Evolutionary conservation across 2,329 filamentous ascomycete genomes (phyloP).

Genomic region (Akanthomyces uredinophilus): DNA sequence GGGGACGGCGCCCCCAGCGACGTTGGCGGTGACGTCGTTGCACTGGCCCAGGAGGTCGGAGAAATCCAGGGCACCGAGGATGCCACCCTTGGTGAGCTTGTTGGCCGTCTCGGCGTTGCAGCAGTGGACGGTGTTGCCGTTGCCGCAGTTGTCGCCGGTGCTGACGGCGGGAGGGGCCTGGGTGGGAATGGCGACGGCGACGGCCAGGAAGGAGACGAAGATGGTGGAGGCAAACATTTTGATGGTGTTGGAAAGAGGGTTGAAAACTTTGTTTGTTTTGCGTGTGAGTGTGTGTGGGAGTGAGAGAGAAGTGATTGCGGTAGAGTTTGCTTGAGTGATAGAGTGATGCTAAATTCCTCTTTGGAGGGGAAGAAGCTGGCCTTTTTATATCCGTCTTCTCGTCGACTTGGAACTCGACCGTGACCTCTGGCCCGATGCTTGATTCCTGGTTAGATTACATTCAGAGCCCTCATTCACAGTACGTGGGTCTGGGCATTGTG

Average conservation of each 20-base stretch:
- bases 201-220: neutral
- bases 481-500: neutral
- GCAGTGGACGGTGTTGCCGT: neutral
- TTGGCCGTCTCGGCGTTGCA: neutral
- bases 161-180: neutral
- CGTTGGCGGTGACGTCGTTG: neutral
- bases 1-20: neutral
- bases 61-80: neutral
- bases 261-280: neutral
- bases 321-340: neutral
- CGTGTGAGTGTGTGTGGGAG: neutral
- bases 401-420: neutral
- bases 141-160: conserved; percentile 11
- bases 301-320: neutral
- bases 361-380: neutral
- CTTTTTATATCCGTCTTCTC: neutral
- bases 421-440: neutral
- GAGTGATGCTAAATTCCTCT: neutral
- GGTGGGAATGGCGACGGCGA: neutral
- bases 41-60: neutral
- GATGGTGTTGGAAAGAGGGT: neutral
- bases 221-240: conserved; percentile 7
- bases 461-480: neutral
- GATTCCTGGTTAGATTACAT: neutral
- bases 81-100: neutral